These are phyloP conservation scores for Irineochytrium annulatum DNA, from an alignment of 192 early-diverging fungal species.

Conservation along the genomic window DNA sequence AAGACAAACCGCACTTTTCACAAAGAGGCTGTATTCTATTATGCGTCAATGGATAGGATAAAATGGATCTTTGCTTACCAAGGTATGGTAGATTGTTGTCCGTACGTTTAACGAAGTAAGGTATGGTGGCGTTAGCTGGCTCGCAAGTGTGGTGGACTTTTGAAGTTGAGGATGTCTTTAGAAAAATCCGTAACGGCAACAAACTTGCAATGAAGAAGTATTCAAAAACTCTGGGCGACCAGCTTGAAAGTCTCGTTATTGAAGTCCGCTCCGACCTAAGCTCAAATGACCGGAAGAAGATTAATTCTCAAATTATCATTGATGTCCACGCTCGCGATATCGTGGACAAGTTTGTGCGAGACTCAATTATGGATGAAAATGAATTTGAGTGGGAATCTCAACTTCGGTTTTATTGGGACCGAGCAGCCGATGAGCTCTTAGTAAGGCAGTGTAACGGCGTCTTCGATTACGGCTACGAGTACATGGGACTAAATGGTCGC, in stretches of 20 bases:
- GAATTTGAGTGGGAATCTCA: slow-evolving; percentile 65
- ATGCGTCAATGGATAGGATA: slow-evolving; percentile 52
- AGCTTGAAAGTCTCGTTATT: slow-evolving; percentile 48
- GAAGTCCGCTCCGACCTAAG: slow-evolving; percentile 51
- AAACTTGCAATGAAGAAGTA: slow-evolving; percentile 59
- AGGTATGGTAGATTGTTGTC: no score
- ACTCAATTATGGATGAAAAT: slow-evolving; percentile 51
- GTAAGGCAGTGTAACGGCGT: slow-evolving; percentile 52
- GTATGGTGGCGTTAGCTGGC: slow-evolving; percentile 56
- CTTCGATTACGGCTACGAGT: slow-evolving; percentile 64
- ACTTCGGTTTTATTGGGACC: slow-evolving; percentile 61
- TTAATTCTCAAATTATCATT: slow-evolving; percentile 59
- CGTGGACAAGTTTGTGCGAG: slow-evolving; percentile 54
- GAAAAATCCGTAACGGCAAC: slow-evolving; percentile 53
- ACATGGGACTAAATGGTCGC: slow-evolving; percentile 55
- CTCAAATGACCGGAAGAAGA: slow-evolving; percentile 49
- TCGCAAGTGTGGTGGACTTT: slow-evolving; percentile 69
- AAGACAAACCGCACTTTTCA: slow-evolving; percentile 52
- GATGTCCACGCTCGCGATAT: slow-evolving; percentile 64
- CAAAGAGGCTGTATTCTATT: slow-evolving; percentile 59
- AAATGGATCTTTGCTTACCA: slow-evolving; percentile 53
- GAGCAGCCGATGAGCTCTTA: slow-evolving; percentile 42
- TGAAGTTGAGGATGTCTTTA: slow-evolving; percentile 61
- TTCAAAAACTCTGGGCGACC: slow-evolving; percentile 49
- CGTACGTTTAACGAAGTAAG: no score